These are phyloP conservation scores for Chimonanthus praecox DNA, from an alignment of 164 flowering plant species.

Conservation along the genomic window DNA sequence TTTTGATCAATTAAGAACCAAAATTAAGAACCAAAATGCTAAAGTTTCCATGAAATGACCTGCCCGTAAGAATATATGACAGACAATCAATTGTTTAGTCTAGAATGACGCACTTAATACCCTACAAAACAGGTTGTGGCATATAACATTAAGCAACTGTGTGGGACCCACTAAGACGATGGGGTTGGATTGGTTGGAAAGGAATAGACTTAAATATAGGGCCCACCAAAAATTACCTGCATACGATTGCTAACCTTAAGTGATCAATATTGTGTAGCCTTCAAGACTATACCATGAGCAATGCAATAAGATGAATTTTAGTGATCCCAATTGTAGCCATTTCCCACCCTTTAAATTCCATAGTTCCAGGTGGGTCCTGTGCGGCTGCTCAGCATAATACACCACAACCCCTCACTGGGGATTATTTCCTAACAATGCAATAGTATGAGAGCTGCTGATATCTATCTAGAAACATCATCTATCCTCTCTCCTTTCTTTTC, in stretches of 20 bases:
- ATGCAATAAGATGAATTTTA: background rate
- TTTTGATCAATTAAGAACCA: background rate
- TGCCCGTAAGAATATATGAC: background rate
- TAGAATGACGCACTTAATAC: background rate
- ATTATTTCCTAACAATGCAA: no score
- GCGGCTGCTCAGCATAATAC: no score
- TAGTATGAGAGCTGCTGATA: no score
- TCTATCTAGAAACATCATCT: no score
- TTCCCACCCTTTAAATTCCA: background rate
- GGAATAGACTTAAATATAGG: background rate
- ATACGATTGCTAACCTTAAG: background rate
- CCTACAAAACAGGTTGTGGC: background rate
- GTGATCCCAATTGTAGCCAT: background rate
- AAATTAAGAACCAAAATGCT: background rate
- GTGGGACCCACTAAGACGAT: background rate
- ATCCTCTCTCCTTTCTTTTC: no score
- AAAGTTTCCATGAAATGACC: background rate
- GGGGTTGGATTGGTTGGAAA: background rate
- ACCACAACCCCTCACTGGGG: no score
- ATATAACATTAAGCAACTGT: background rate
- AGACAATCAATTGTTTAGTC: background rate
- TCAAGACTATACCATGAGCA: no score
- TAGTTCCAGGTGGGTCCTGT: background rate
- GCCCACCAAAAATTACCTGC: background rate
- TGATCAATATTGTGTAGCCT: no score